phyloP scores from a whole-genome alignment of 441 rosid genomes.

The Erodium chrysanthum region DNA sequence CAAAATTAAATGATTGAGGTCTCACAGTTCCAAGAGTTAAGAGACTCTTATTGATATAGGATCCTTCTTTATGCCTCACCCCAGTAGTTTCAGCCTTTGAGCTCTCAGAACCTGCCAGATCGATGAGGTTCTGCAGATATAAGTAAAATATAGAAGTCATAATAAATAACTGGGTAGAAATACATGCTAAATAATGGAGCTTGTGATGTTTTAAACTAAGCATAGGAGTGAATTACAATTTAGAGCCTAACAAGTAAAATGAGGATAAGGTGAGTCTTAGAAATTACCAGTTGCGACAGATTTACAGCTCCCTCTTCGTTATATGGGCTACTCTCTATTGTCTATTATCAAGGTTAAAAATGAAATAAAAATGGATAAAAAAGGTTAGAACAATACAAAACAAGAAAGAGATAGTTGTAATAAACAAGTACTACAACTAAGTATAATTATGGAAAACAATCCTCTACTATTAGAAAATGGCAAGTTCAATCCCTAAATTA shows the following conservation, averaged over 20 bases:
- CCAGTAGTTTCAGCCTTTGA: slow-evolving; percentile 96
- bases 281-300: slow-evolving; percentile 88
- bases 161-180: slow-evolving; percentile 10
- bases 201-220: not conserved
- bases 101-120: slow-evolving; percentile 99
- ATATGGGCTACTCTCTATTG: slow-evolving; percentile 84
- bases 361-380: slow-evolving; percentile 14
- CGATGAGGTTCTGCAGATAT: slow-evolving; percentile 94
- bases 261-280: slow-evolving; percentile 18
- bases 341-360: slow-evolving; percentile 37
- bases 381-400: not conserved
- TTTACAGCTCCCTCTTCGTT: slow-evolving; percentile 81
- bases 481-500: not conserved
- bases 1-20: slow-evolving; percentile 12
- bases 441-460: not conserved
- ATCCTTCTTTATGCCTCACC: slow-evolving; percentile 88
- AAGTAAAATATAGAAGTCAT: slow-evolving; percentile 35
- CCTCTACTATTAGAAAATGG: not conserved
- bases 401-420: not conserved
- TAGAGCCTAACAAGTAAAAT: slow-evolving; percentile 13
- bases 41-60: slow-evolving; percentile 94
- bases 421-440: not conserved
- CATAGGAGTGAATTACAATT: not conserved
- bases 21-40: slow-evolving; percentile 98
- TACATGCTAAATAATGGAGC: not conserved